Percentiles rank a stretch among this genome's conserved stretches.
Conservation (phyloP, 305 asterid species). For the Ilex paraguariensis region DNA sequence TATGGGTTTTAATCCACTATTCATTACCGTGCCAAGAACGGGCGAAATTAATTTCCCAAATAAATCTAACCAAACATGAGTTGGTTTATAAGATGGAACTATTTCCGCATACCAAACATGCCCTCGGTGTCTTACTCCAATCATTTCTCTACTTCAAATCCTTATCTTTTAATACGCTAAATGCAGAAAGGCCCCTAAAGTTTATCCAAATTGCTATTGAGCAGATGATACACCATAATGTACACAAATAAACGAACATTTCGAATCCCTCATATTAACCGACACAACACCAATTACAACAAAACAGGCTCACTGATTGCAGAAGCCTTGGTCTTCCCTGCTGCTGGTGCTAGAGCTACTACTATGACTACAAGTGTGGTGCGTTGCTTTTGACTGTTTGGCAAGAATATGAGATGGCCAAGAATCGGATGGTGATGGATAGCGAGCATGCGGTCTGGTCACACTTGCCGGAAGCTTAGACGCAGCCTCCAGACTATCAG, state of each 20-base stretch:
- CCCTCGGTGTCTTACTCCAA: no score
- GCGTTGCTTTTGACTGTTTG: constrained; percentile 16
- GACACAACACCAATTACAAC: neutral
- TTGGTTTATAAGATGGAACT: no score
- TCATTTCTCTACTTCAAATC: no score
- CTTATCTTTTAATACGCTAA: neutral
- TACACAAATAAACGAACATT: neutral
- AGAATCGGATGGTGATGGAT: constrained; percentile 56
- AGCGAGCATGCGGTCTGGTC: constrained; percentile 60
- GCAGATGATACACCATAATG: neutral
- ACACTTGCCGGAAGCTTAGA: constrained; percentile 32
- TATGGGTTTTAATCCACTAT: no score
- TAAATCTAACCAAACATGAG: no score
- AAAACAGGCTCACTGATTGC: neutral
- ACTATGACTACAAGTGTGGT: neutral
- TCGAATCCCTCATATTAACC: neutral
- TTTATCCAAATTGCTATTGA: neutral
- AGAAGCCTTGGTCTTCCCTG: no score
- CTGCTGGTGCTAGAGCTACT: neutral
- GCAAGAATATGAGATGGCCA: constrained; percentile 60
- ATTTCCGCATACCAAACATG: no score
- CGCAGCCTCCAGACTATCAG: constrained; percentile 18
- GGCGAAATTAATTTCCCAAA: no score
- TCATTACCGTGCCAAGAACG: no score
- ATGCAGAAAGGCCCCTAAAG: neutral